A percentile compares a stretch with the other conserved stretches of the same genome.
These are phyloP conservation scores for Clarireedia sp. DNA, from an alignment of 2,329 filamentous ascomycete species.

Conservation along the genomic window DNA sequence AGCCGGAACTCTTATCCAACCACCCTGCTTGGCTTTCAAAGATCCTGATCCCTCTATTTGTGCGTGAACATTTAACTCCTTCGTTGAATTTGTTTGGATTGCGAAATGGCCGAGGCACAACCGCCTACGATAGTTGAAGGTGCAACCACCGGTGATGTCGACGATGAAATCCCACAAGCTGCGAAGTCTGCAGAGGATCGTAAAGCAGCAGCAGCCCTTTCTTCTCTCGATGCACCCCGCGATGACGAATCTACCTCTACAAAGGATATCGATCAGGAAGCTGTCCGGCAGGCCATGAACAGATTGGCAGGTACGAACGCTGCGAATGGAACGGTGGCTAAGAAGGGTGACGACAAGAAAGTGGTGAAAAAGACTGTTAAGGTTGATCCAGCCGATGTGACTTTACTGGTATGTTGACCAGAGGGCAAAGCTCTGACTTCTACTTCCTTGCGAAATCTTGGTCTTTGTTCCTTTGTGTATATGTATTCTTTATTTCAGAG, in stretches of 20 bases:
- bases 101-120: slow-evolving; percentile 54
- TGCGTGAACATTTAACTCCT: neutral
- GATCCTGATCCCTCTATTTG: neutral
- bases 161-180: slow-evolving; percentile 43
- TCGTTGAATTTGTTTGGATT: neutral
- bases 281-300: slow-evolving; percentile 65
- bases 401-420: slow-evolving; percentile 49
- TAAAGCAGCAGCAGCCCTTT: slow-evolving; percentile 67
- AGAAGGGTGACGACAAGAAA: slow-evolving; percentile 42
- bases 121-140: slow-evolving; percentile 51
- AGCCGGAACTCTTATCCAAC: neutral
- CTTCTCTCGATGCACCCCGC: slow-evolving; percentile 51
- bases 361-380: slow-evolving; percentile 55
- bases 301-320: slow-evolving; percentile 39
- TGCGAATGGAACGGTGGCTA: slow-evolving; percentile 28
- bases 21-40: neutral
- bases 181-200: slow-evolving; percentile 67
- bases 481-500: neutral
- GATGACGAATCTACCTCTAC: slow-evolving; percentile 39
- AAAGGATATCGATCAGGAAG: slow-evolving; percentile 56
- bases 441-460: neutral
- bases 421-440: neutral
- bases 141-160: slow-evolving; percentile 49
- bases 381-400: slow-evolving; percentile 64
- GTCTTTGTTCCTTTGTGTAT: neutral